Conservation (phyloP, 352 stramenopile genomes). For the Globisporangium okanoganense region DNA sequence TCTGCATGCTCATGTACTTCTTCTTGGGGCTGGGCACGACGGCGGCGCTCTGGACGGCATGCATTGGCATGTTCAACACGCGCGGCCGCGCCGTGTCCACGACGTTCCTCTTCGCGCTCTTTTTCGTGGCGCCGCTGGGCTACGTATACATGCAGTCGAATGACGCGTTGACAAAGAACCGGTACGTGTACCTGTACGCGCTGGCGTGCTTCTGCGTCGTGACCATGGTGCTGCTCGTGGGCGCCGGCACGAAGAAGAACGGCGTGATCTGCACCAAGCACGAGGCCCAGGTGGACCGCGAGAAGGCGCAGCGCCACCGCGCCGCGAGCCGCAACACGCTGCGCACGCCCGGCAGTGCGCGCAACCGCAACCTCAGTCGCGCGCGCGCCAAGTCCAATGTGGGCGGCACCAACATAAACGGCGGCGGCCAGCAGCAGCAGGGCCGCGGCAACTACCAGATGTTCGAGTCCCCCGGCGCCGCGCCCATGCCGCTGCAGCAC, state of each 20-base stretch:
- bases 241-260: constrained; percentile 56
- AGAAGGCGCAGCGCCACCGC: constrained; percentile 36
- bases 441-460: constrained; percentile 38
- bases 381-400: constrained; percentile 54
- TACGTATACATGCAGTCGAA: constrained; percentile 57
- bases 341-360: constrained; percentile 40
- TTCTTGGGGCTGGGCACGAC: constrained; percentile 70
- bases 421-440: neutral
- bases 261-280: constrained; percentile 52
- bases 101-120: constrained; percentile 49
- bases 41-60: constrained; percentile 54
- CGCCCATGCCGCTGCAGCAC: constrained; percentile 29
- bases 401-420: constrained; percentile 23
- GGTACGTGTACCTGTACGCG: constrained; percentile 57
- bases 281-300: constrained; percentile 41
- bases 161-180: constrained; percentile 29
- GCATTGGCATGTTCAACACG: constrained; percentile 61
- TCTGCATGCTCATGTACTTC: constrained; percentile 72
- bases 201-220: constrained; percentile 42
- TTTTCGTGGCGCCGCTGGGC: constrained; percentile 45
- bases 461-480: constrained; percentile 50
- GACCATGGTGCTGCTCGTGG: constrained; percentile 38
- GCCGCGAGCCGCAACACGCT: constrained; percentile 30
- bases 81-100: constrained; percentile 46
- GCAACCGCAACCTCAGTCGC: constrained; percentile 54